A percentile compares a stretch with the other conserved stretches of the same genome.
These are phyloP conservation scores for Scalesia atractyloides DNA, from an alignment of 129 eudicot species.

Conservation along the genomic window DNA sequence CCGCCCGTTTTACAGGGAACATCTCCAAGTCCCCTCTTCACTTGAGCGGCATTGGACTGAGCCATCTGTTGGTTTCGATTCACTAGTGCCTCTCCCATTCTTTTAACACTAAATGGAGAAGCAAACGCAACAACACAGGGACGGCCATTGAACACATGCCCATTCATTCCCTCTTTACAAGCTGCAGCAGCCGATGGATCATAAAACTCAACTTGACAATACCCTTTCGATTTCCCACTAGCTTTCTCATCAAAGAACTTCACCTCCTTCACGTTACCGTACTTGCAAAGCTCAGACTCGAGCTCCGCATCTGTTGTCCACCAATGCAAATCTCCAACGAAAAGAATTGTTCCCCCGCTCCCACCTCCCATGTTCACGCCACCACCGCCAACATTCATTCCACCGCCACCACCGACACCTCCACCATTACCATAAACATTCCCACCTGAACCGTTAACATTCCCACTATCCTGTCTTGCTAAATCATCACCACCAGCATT, in stretches of 20 bases:
- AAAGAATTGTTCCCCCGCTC: slow-evolving; percentile 50
- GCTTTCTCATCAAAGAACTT: slow-evolving; percentile 87
- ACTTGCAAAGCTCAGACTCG: slow-evolving; percentile 65
- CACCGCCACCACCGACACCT: slow-evolving; percentile 34
- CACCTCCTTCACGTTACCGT: slow-evolving; percentile 80
- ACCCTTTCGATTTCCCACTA: slow-evolving; percentile 87
- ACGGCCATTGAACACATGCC: slow-evolving; percentile 77
- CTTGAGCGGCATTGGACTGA: slow-evolving; percentile 41
- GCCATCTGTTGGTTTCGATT: slow-evolving; percentile 55
- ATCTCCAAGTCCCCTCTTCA: slow-evolving; percentile 55
- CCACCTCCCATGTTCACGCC: slow-evolving; percentile 45
- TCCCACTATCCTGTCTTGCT: slow-evolving; percentile 14
- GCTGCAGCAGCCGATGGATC: slow-evolving; percentile 67
- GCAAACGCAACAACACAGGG: slow-evolving; percentile 91
- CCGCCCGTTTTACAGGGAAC: slow-evolving; percentile 40
- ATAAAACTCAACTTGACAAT: slow-evolving; percentile 82
- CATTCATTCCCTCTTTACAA: slow-evolving; percentile 96
- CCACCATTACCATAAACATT: slow-evolving; percentile 36
- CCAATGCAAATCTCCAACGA: slow-evolving; percentile 97
- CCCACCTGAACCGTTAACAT: slow-evolving; percentile 16
- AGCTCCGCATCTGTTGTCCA: slow-evolving; percentile 92
- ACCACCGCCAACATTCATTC: slow-evolving; percentile 22
- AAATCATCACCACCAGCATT: slow-evolving; percentile 32
- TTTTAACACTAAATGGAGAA: slow-evolving; percentile 65
- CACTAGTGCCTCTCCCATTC: slow-evolving; percentile 81